phyloP scores from a whole-genome alignment of 805 yeast species.

The Helenozyma baotianmanensis region DNA sequence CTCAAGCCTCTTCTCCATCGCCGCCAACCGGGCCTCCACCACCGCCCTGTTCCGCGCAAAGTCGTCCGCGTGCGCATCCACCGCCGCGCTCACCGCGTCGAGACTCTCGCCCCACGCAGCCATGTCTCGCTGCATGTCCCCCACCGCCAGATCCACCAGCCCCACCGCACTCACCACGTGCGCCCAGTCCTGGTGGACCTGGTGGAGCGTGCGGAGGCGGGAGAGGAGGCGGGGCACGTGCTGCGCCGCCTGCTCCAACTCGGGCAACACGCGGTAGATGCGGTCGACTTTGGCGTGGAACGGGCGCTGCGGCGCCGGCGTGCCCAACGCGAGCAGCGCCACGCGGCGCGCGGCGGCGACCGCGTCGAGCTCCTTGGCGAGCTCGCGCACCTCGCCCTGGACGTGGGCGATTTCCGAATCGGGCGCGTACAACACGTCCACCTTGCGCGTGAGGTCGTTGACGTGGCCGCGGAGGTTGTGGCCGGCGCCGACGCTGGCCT shows the following conservation, averaged over 20 bases:
- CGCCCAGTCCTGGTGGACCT: constrained; percentile 30
- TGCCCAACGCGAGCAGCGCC: constrained; percentile 9
- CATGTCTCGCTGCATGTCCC: constrained; percentile 23
- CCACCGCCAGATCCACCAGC: constrained; percentile 25
- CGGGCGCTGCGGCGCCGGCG: background rate
- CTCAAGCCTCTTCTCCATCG: constrained; percentile 3
- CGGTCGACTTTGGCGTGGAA: constrained; percentile 22
- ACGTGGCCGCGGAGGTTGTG: constrained; percentile 22
- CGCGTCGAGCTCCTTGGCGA: constrained; percentile 24
- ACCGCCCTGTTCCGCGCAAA: constrained; percentile 24
- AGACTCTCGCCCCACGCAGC: constrained; percentile 27
- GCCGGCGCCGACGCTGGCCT: constrained; percentile 18
- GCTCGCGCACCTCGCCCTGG: constrained; percentile 19
- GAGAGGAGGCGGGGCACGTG: constrained; percentile 22
- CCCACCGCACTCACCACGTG: constrained; percentile 21
- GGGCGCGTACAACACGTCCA: constrained; percentile 32
- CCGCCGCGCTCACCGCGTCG: constrained; percentile 16
- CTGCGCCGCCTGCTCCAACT: constrained; percentile 19
- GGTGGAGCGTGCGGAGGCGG: constrained; percentile 29
- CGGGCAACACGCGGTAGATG: constrained; percentile 22
- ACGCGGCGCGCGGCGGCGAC: constrained; percentile 18
- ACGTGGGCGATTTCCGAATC: constrained; percentile 23
- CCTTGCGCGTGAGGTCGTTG: constrained; percentile 29
- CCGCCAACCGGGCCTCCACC: constrained; percentile 5
- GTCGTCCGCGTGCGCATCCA: constrained; percentile 19